phyloP scores from a whole-genome alignment of 805 yeast species.

The Pichia manshurica region DNA sequence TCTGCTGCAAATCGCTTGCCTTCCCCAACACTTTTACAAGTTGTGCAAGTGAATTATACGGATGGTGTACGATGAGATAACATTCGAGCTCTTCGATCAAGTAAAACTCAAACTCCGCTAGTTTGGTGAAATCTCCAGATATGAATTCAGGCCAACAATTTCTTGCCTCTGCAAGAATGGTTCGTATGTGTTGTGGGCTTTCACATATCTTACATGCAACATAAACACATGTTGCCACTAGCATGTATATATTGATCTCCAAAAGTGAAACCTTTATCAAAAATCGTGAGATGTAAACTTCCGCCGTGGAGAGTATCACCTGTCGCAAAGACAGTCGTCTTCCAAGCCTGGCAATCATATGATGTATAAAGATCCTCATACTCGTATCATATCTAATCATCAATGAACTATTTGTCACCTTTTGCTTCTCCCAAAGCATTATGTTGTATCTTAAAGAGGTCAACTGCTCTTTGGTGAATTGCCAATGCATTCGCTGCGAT shows the following conservation, averaged over 20 bases:
- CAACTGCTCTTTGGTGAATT: slow-evolving; percentile 60
- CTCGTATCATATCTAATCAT: slow-evolving; percentile 44
- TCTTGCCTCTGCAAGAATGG: slow-evolving; percentile 77
- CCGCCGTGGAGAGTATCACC: slow-evolving; percentile 82
- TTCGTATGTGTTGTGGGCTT: slow-evolving; percentile 87
- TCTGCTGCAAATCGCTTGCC: background rate
- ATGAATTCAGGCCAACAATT: slow-evolving; percentile 92
- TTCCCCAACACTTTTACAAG: slow-evolving; percentile 34
- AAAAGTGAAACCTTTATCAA: slow-evolving; percentile 63
- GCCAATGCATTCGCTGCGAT: slow-evolving; percentile 79
- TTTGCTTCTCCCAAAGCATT: slow-evolving; percentile 24
- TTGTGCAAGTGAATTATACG: slow-evolving; percentile 58
- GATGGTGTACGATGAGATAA: slow-evolving; percentile 68
- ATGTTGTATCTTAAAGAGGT: slow-evolving; percentile 3
- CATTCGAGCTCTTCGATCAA: slow-evolving; percentile 81
- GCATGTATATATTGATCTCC: slow-evolving; percentile 75
- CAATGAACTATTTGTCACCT: slow-evolving; percentile 4
- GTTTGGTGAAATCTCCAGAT: slow-evolving; percentile 82
- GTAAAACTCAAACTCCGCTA: slow-evolving; percentile 95
- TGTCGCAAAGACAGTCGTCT: slow-evolving; percentile 74
- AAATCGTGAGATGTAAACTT: slow-evolving; percentile 76
- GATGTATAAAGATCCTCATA: slow-evolving; percentile 74
- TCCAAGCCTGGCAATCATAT: slow-evolving; percentile 69
- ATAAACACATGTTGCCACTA: slow-evolving; percentile 81
- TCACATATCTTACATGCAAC: slow-evolving; percentile 93